Evolutionary conservation across 805 yeast species (phyloP).

Genomic region (Kodamaea fukazawae): DNA sequence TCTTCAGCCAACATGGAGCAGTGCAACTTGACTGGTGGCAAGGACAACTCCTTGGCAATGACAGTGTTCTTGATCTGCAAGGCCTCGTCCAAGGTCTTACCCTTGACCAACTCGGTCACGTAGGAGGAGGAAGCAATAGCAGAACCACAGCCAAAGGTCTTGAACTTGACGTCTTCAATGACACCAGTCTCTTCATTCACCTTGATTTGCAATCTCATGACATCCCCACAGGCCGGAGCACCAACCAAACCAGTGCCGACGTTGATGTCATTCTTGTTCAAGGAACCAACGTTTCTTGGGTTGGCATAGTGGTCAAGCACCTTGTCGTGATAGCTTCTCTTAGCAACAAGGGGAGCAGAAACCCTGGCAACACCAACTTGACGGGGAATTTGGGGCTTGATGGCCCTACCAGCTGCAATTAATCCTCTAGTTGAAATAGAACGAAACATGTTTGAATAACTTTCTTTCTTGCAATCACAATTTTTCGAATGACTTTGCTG

Average conservation of each 20-base stretch:
- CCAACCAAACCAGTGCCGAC: slow-evolving; percentile 98
- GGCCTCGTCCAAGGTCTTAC: slow-evolving; percentile 92
- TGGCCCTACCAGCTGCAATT: too few species aligned
- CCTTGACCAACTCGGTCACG: slow-evolving; percentile 93
- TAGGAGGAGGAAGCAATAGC: slow-evolving; percentile 96
- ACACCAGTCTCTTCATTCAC: slow-evolving; percentile 88
- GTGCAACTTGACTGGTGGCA: slow-evolving; percentile 96
- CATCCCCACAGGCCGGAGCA: slow-evolving; percentile 99
- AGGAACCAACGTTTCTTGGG: slow-evolving; percentile 94
- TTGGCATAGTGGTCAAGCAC: slow-evolving; percentile 95
- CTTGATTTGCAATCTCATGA: slow-evolving; percentile 93
- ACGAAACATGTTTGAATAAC: too few species aligned
- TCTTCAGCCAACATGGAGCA: slow-evolving; percentile 99
- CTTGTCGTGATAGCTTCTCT: slow-evolving; percentile 74
- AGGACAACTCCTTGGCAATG: slow-evolving; percentile 88
- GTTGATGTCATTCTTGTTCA: slow-evolving; percentile 68
- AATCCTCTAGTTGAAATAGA: too few species aligned
- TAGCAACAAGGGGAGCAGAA: slow-evolving; percentile 9
- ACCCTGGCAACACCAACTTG: slow-evolving; percentile 7
- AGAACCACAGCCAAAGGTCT: slow-evolving; percentile 98
- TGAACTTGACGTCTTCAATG: slow-evolving; percentile 92
- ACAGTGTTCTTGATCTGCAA: slow-evolving; percentile 87
- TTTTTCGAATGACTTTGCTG: too few species aligned
- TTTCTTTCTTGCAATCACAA: too few species aligned
- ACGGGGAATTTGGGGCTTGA: slow-evolving; percentile 1